A percentile compares a stretch with the other conserved stretches of the same genome.
phyloP scores from a whole-genome alignment of 129 eudicot genomes.

The Saussurea involucrata region DNA sequence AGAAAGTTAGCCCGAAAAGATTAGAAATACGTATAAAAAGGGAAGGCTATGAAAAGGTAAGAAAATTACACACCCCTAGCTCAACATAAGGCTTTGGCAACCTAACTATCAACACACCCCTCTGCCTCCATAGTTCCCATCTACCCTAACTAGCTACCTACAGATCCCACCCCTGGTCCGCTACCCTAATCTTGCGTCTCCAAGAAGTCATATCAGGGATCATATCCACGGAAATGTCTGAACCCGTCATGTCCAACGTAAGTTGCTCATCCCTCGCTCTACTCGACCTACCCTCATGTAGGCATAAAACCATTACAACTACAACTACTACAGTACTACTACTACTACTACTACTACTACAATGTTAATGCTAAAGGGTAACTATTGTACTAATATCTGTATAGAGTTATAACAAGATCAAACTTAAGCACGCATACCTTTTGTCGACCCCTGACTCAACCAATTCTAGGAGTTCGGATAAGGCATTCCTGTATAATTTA shows the following conservation, averaged over 20 bases:
- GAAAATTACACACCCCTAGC: too few species aligned
- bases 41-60: too few species aligned
- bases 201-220: background rate
- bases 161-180: background rate
- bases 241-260: background rate
- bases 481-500: constrained; percentile 48
- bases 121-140: too few species aligned
- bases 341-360: too few species aligned
- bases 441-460: constrained; percentile 39
- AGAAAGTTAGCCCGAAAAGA: too few species aligned
- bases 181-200: background rate
- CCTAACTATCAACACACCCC: too few species aligned
- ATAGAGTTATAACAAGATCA: background rate
- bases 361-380: background rate
- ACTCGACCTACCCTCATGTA: background rate
- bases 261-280: background rate
- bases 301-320: background rate
- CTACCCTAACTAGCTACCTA: too few species aligned
- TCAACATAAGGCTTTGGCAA: too few species aligned
- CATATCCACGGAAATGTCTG: background rate
- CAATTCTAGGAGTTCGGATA: constrained; percentile 38
- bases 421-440: constrained; percentile 36
- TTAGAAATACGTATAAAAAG: too few species aligned
- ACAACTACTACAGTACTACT: background rate
- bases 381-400: background rate